phyloP scores from a whole-genome alignment of 2,329 filamentous ascomycete species.

The Cladosporium austrohemisphaericum region DNA sequence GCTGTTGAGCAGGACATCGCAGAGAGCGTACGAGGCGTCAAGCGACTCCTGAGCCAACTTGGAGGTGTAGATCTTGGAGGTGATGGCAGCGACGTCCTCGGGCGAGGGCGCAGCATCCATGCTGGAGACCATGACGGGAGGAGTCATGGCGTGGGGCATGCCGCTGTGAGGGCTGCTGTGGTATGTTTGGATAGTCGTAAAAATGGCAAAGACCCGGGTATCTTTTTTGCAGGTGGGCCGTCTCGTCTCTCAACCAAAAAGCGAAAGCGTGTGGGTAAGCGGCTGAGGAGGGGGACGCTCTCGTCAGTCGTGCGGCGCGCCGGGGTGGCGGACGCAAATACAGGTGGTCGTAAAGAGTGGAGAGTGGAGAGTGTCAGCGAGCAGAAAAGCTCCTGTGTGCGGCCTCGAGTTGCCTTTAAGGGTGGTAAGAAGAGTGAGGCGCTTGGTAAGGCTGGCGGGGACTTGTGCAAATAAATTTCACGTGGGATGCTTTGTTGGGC shows the following conservation, averaged over 20 bases:
- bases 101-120: conserved; percentile 42
- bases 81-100: conserved; percentile 45
- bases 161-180: background rate
- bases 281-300: conserved; percentile 7
- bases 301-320: conserved; percentile 8
- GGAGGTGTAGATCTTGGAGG: conserved; percentile 44
- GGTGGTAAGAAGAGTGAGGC: background rate
- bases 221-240: conserved; percentile 4
- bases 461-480: no score
- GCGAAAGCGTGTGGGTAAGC: conserved; percentile 12
- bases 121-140: conserved; percentile 45
- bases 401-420: no score
- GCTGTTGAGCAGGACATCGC: conserved; percentile 61
- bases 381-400: conserved; percentile 6
- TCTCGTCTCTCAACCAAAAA: conserved; percentile 11
- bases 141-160: conserved; percentile 49
- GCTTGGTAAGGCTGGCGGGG: no score
- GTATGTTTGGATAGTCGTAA: conserved; percentile 5
- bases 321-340: conserved; percentile 4
- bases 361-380: conserved; percentile 12
- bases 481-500: no score
- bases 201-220: conserved; percentile 6
- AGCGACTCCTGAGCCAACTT: conserved; percentile 54
- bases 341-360: conserved; percentile 9
- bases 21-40: conserved; percentile 63